Evolutionary conservation across 1,284 basidiomycete genomes (phyloP).

Genomic region (Microbotryum saponariae): DNA sequence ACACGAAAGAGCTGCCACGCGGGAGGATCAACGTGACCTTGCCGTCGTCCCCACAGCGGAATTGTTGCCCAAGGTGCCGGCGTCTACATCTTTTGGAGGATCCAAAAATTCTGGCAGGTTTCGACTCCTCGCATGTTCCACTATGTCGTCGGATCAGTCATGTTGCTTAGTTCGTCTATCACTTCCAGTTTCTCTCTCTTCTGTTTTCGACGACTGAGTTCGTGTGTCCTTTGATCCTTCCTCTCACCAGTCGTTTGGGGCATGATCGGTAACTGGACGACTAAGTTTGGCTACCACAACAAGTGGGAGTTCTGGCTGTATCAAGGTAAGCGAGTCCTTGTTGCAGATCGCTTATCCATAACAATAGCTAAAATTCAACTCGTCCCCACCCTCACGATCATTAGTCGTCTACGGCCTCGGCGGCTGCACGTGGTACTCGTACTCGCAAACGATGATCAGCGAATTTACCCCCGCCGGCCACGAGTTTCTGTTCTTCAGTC

Average conservation of each 20-base stretch:
- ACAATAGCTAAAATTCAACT: too few species aligned
- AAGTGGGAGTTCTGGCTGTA: conserved; percentile 22
- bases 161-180: conserved; percentile 23
- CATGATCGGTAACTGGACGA: conserved; percentile 35
- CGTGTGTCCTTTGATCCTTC: too few species aligned
- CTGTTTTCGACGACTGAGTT: too few species aligned
- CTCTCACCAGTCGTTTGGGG: conserved; percentile 31
- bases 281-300: conserved; percentile 32
- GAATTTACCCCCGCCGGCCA: conserved; percentile 33
- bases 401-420: conserved; percentile 10
- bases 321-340: background rate
- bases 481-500: conserved; percentile 38
- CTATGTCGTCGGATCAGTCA: conserved; percentile 26
- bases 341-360: too few species aligned
- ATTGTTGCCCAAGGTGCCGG: conserved; percentile 42
- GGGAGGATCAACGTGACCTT: too few species aligned
- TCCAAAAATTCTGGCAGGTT: conserved; percentile 68
- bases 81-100: conserved; percentile 68
- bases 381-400: background rate
- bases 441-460: conserved; percentile 35
- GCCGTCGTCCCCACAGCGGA: background rate
- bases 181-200: too few species aligned
- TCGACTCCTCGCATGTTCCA: conserved; percentile 29
- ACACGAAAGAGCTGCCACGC: too few species aligned
- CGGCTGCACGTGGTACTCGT: conserved; percentile 37